phyloP scores from a whole-genome alignment of 257 asterid genomes.

The Jacaranda mimosifolia region DNA sequence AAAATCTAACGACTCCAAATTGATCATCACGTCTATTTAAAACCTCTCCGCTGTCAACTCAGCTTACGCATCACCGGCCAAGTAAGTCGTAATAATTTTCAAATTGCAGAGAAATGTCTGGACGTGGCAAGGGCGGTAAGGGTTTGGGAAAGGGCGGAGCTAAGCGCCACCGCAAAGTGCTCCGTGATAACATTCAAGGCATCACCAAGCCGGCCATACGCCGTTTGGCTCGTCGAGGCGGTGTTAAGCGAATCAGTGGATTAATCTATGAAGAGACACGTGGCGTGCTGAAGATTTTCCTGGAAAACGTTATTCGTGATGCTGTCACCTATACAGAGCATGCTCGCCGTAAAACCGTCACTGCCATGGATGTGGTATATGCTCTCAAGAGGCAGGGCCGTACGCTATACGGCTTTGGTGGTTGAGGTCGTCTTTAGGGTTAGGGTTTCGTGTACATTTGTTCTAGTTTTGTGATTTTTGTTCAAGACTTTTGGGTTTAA shows the following conservation, averaged over 20 bases:
- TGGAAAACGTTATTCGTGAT: slow-evolving; percentile 43
- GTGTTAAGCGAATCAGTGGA: slow-evolving; percentile 49
- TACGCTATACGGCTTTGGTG: slow-evolving; percentile 49
- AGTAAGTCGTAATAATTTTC: background rate
- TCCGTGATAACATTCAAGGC: slow-evolving; percentile 50
- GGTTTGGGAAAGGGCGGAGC: slow-evolving; percentile 58
- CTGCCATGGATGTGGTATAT: slow-evolving; percentile 51
- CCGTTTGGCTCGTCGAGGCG: slow-evolving; percentile 51
- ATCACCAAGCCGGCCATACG: slow-evolving; percentile 51
- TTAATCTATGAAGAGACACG: slow-evolving; percentile 45
- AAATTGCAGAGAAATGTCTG: slow-evolving; percentile 38
- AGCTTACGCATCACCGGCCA: background rate
- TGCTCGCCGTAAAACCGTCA: slow-evolving; percentile 49
- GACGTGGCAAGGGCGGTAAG: slow-evolving; percentile 55
- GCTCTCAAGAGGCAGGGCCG: slow-evolving; percentile 55
- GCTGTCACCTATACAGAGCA: slow-evolving; percentile 45
- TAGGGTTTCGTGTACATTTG: slow-evolving; percentile 37
- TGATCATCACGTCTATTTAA: slow-evolving; percentile 29
- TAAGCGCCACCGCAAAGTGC: slow-evolving; percentile 53
- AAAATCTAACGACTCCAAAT: slow-evolving; percentile 32
- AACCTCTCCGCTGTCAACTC: background rate
- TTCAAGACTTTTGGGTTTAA: background rate
- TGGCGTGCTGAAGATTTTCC: slow-evolving; percentile 42
- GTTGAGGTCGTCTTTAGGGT: slow-evolving; percentile 36
- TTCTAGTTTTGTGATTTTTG: slow-evolving; percentile 22